A percentile compares a stretch with the other conserved stretches of the same genome.
These are phyloP conservation scores for Gnomoniopsis sp. DNA, from an alignment of 2,329 filamentous ascomycete species.

Conservation along the genomic window DNA sequence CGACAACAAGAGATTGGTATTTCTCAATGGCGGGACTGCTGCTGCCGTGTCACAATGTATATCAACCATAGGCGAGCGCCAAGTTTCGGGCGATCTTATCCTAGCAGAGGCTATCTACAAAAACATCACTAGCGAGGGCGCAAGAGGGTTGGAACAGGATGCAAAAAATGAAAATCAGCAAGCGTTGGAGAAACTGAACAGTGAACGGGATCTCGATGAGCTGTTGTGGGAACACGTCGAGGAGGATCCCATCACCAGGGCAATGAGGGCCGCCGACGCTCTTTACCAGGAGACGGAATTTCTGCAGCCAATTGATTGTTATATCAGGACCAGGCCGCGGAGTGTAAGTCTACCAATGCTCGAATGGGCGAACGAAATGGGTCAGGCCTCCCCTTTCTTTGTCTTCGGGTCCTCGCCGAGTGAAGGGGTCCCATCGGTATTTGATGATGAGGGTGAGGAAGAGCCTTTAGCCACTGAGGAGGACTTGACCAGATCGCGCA, in stretches of 20 bases:
- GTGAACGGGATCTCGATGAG: conserved; percentile 16
- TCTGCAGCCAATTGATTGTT: conserved; percentile 46
- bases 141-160: conserved; percentile 13
- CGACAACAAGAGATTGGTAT: conserved; percentile 52
- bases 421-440: background rate
- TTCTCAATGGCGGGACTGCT: conserved; percentile 57
- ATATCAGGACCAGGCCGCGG: conserved; percentile 35
- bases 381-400: conserved; percentile 44
- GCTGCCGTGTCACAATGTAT: conserved; percentile 54
- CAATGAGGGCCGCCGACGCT: conserved; percentile 58
- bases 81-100: conserved; percentile 46
- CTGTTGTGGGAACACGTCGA: conserved; percentile 16
- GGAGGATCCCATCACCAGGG: conserved; percentile 48
- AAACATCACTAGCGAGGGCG: conserved; percentile 46
- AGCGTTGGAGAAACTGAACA: conserved; percentile 4
- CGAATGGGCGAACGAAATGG: conserved; percentile 39
- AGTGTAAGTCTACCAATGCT: conserved; percentile 50
- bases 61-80: conserved; percentile 47
- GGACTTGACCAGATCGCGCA: background rate
- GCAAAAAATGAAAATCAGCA: conserved; percentile 8
- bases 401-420: conserved; percentile 38
- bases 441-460: background rate
- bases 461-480: background rate
- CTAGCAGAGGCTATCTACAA: conserved; percentile 51
- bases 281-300: conserved; percentile 53